These are phyloP conservation scores for Puccinia hordei DNA, from an alignment of 1,284 basidiomycete genomes.

Conservation along the genomic window DNA sequence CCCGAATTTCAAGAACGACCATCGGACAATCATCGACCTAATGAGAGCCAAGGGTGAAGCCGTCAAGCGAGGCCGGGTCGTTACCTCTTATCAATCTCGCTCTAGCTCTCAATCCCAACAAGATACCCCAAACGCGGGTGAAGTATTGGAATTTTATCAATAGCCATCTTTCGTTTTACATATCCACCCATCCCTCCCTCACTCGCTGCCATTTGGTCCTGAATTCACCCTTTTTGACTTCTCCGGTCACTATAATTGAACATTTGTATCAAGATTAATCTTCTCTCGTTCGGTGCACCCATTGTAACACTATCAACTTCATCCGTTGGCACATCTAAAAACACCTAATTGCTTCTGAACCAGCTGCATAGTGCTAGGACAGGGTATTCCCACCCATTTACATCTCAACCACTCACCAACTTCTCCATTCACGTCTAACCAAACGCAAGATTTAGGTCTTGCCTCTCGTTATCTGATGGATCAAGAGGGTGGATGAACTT, in stretches of 20 bases:
- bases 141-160: slow-evolving; percentile 21
- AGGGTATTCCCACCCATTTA: too few relatives aligned
- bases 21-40: slow-evolving; percentile 36
- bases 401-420: too few relatives aligned
- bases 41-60: slow-evolving; percentile 35
- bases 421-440: too few relatives aligned
- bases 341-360: too few relatives aligned
- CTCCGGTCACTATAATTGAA: background rate
- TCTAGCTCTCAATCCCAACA: background rate
- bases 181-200: background rate
- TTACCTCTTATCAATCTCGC: background rate
- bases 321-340: too few relatives aligned
- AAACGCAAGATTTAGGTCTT: too few relatives aligned
- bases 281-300: too few relatives aligned
- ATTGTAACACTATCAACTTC: too few relatives aligned
- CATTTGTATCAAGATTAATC: background rate
- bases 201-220: background rate
- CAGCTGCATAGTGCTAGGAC: too few relatives aligned
- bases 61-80: slow-evolving; percentile 39
- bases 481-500: too few relatives aligned
- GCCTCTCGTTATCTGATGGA: too few relatives aligned
- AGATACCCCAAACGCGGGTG: background rate
- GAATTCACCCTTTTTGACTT: background rate
- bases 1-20: slow-evolving; percentile 35
- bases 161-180: too few relatives aligned